phyloP scores from a whole-genome alignment of 2,329 filamentous ascomycete genomes.

The Byssochlamys sp. region DNA sequence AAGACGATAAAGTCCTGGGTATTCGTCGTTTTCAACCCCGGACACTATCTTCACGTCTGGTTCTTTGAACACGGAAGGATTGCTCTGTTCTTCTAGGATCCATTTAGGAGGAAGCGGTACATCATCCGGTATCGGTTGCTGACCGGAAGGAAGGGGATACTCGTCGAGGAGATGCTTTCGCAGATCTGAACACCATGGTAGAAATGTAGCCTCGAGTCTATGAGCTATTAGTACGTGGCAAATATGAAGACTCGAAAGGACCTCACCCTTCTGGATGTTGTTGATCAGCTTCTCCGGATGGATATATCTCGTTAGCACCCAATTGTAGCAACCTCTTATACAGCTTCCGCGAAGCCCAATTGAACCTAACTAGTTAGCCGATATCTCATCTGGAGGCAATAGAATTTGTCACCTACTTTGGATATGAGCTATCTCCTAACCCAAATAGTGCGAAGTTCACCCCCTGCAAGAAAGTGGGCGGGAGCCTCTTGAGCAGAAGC shows the following conservation, averaged over 20 bases:
- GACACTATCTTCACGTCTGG: background rate
- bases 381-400: background rate
- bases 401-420: constrained; percentile 52
- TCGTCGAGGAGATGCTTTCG: constrained; percentile 55
- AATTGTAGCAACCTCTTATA: constrained; percentile 75
- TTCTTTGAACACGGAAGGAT: background rate
- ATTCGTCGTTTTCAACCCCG: constrained; percentile 7
- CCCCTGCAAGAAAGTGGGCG: constrained; percentile 56
- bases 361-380: constrained; percentile 53
- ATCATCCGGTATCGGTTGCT: constrained; percentile 63
- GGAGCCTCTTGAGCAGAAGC: constrained; percentile 67
- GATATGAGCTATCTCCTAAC: constrained; percentile 87
- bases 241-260: background rate
- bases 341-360: constrained; percentile 83
- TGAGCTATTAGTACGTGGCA: background rate
- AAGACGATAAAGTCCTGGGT: constrained; percentile 17
- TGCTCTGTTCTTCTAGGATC: constrained; percentile 33
- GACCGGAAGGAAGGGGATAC: constrained; percentile 59
- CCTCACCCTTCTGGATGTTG: constrained; percentile 81
- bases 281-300: constrained; percentile 80
- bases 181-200: constrained; percentile 66
- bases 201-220: constrained; percentile 71
- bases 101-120: constrained; percentile 68
- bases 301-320: constrained; percentile 66
- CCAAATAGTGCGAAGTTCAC: constrained; percentile 79